These are phyloP conservation scores for Begonia masoniana DNA, from an alignment of 306 rosid species.

Conservation along the genomic window DNA sequence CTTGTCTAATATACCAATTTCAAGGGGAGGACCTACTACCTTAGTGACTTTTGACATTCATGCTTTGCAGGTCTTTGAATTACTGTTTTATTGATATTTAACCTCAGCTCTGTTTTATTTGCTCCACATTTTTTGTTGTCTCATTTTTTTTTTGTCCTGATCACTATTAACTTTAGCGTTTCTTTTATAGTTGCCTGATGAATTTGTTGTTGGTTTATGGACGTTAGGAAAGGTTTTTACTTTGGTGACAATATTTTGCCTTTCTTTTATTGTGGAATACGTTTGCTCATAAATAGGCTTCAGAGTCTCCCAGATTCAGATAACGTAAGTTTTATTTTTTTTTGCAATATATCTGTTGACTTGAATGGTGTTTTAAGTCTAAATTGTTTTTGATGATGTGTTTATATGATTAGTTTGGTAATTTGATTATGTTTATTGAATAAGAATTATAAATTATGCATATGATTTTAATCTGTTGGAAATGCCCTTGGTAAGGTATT, in stretches of 20 bases:
- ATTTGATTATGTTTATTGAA: no score
- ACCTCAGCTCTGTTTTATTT: no score
- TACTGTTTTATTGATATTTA: conserved; percentile 9
- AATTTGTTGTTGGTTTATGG: conserved; percentile 9
- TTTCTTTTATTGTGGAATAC: conserved; percentile 95
- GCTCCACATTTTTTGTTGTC: background rate
- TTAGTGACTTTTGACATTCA: conserved; percentile 91
- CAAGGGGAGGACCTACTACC: conserved; percentile 97
- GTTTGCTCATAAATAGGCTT: conserved; percentile 74
- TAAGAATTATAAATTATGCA: no score
- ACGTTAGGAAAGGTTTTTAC: conserved; percentile 86
- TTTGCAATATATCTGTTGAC: background rate
- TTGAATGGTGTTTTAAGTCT: no score
- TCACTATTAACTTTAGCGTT: background rate
- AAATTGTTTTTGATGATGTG: no score
- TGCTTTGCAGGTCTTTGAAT: conserved; percentile 74
- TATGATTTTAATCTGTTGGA: no score
- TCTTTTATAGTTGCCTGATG: conserved; percentile 4
- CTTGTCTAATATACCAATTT: conserved; percentile 80
- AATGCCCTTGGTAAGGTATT: no score
- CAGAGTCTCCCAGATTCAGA: conserved; percentile 92
- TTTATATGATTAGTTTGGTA: no score
- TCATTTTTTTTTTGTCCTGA: conserved; percentile 4
- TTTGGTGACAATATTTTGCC: conserved; percentile 94
- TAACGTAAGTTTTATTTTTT: conserved; percentile 36